A percentile compares a stretch with the other conserved stretches of the same genome.
Evolutionary conservation across 2,329 filamentous ascomycete species (phyloP).

Genomic region (Hymenoscyphus albidus): DNA sequence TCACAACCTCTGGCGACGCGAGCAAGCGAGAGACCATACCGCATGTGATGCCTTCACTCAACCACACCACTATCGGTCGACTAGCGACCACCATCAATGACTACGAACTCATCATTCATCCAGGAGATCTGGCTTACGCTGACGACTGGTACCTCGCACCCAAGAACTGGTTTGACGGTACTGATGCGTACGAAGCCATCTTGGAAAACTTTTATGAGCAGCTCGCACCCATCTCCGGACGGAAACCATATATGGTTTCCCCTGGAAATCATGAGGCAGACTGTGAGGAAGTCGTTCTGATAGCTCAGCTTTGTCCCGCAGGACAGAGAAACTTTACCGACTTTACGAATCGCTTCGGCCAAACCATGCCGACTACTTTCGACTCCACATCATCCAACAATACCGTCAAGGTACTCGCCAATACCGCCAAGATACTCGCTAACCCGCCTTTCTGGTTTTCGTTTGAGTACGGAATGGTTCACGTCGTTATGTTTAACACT

Average conservation of each 20-base stretch:
- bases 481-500: conserved; percentile 52
- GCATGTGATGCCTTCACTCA: conserved; percentile 46
- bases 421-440: conserved; percentile 43
- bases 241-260: conserved; percentile 53
- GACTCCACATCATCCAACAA: conserved; percentile 33
- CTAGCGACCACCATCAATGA: conserved; percentile 49
- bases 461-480: conserved; percentile 56
- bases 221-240: conserved; percentile 49
- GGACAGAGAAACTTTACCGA: conserved; percentile 60
- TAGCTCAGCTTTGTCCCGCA: conserved; percentile 39
- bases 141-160: conserved; percentile 39
- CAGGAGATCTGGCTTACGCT: conserved; percentile 49
- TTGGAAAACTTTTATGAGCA: conserved; percentile 55
- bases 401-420: conserved; percentile 42
- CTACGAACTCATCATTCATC: conserved; percentile 53
- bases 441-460: conserved; percentile 58
- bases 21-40: conserved; percentile 48
- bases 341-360: conserved; percentile 48
- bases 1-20: conserved; percentile 34
- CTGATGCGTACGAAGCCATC: conserved; percentile 53
- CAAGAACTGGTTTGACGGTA: conserved; percentile 38
- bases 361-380: conserved; percentile 33
- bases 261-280: conserved; percentile 58
- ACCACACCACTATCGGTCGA: conserved; percentile 55
- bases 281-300: conserved; percentile 40